These are phyloP conservation scores for Glomus cerebriforme DNA, from an alignment of 192 early-diverging fungal genomes.

Conservation along the genomic window DNA sequence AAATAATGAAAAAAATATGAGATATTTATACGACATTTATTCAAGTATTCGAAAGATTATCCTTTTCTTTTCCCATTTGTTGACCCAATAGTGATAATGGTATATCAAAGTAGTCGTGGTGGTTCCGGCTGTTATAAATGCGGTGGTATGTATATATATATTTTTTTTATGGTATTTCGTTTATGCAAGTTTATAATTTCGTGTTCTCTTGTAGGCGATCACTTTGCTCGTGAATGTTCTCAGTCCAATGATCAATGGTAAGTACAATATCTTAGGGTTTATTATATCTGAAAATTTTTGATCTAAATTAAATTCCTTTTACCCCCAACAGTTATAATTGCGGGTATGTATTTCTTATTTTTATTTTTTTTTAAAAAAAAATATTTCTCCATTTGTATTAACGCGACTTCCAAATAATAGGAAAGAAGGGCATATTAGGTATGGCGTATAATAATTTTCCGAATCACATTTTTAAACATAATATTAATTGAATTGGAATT, in stretches of 20 bases:
- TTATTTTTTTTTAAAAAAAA: neutral
- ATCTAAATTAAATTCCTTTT: neutral
- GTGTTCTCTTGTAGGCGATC: neutral
- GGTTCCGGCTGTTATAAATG: constrained; percentile 3
- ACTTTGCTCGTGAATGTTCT: constrained; percentile 4
- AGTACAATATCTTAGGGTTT: neutral
- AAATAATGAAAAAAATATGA: neutral
- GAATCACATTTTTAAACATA: neutral
- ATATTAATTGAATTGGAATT: neutral
- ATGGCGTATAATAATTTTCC: neutral
- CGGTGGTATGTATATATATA: neutral
- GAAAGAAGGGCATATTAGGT: constrained; percentile 4
- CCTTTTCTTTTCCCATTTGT: neutral
- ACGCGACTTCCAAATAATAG: neutral
- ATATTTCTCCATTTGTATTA: neutral
- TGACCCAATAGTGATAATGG: neutral
- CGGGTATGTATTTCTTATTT: neutral
- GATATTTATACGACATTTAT: neutral
- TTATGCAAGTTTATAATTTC: neutral
- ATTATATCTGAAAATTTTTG: neutral
- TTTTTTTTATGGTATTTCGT: neutral
- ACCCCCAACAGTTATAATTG: neutral
- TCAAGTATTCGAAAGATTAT: neutral
- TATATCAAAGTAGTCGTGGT: neutral
- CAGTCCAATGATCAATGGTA: neutral